These are phyloP conservation scores for Penicillium fimorum DNA, from an alignment of 495 filamentous ascomycete genomes.

Conservation along the genomic window DNA sequence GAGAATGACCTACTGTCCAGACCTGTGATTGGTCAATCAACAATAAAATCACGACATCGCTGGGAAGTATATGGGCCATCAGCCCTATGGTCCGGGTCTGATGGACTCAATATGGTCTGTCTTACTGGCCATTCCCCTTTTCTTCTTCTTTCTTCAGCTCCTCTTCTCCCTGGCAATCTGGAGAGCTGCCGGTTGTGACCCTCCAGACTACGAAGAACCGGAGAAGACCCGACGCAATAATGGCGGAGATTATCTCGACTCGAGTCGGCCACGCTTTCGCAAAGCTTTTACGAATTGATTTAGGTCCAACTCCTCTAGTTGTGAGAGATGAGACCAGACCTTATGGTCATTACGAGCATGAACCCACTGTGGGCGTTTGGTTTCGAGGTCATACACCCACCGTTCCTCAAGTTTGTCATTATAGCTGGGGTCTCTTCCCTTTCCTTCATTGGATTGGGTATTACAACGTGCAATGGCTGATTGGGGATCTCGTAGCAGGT, in stretches of 20 bases:
- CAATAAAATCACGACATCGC: slow-evolving; percentile 11
- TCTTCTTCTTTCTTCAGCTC: slow-evolving; percentile 6
- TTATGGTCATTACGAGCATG: slow-evolving; percentile 52
- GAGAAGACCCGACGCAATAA: slow-evolving; percentile 1
- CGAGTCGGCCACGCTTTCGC: slow-evolving; percentile 11
- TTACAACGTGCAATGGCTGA: slow-evolving; percentile 84
- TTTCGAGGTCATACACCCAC: slow-evolving; percentile 58
- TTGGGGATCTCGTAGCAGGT: slow-evolving; percentile 84
- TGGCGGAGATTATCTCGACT: slow-evolving; percentile 9
- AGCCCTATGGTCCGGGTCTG: not conserved
- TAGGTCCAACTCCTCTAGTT: not conserved
- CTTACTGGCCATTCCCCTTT: not conserved
- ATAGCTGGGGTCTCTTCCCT: slow-evolving; percentile 71
- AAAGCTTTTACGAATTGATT: slow-evolving; percentile 5
- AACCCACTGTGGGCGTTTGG: slow-evolving; percentile 72
- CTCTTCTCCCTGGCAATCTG: slow-evolving; percentile 4
- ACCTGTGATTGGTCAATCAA: slow-evolving; percentile 1
- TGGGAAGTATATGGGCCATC: not conserved
- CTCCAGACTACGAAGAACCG: not conserved
- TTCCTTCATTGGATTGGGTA: slow-evolving; percentile 78
- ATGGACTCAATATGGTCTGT: not conserved
- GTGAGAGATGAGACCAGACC: not conserved
- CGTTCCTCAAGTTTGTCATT: slow-evolving; percentile 49
- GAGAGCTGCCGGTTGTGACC: not conserved
- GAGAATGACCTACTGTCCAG: not conserved